phyloP scores from a whole-genome alignment of 2,329 filamentous ascomycete genomes.

The Verticillium dahliae region DNA sequence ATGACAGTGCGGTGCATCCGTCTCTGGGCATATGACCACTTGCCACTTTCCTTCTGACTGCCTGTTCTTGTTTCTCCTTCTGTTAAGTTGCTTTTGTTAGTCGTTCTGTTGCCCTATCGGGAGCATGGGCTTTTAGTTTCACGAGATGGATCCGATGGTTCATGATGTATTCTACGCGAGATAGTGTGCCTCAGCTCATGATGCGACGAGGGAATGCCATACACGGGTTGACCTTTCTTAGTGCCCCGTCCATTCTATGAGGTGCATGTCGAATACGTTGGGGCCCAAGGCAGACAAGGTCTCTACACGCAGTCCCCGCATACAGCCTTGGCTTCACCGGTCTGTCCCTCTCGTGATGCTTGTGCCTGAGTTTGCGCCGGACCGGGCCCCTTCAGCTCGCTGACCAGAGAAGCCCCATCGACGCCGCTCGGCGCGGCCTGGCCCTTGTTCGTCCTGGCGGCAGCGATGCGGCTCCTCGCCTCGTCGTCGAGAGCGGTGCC shows the following conservation, averaged over 20 bases:
- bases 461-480: conserved; percentile 4
- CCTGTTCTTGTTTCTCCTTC: neutral
- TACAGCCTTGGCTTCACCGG: neutral
- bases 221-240: neutral
- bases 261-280: too few species aligned
- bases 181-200: conserved; percentile 3
- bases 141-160: neutral
- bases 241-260: too few species aligned
- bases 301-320: conserved; percentile 7
- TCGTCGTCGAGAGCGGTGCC: conserved; percentile 3
- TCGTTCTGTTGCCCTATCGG: neutral
- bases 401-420: neutral
- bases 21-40: neutral
- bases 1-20: neutral
- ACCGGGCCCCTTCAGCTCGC: conserved; percentile 2
- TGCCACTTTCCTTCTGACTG: neutral
- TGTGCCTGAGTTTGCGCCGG: neutral
- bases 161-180: conserved; percentile 4
- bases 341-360: neutral
- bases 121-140: neutral
- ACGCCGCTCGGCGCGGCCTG: conserved; percentile 2
- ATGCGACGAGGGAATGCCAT: conserved; percentile 1
- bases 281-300: too few species aligned
- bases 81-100: neutral
- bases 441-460: conserved; percentile 10